Percentiles rank a stretch among this genome's conserved stretches.
Evolutionary conservation across 306 rosid genomes (phyloP).

Genomic region (Cotoneaster glaucophyllus): DNA sequence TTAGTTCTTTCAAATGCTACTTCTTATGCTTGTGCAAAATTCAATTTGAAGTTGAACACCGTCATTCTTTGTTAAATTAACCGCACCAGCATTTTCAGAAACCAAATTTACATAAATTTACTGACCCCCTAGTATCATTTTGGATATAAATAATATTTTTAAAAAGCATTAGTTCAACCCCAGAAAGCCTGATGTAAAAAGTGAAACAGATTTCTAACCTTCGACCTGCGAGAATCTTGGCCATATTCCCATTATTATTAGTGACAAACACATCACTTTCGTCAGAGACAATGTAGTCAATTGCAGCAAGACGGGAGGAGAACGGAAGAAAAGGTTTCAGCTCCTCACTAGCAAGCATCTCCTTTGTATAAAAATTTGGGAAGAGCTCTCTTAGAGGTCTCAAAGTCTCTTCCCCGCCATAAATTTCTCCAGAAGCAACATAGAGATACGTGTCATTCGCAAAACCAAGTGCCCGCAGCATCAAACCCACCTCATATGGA

Average conservation of each 20-base stretch:
- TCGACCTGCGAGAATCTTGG: slow-evolving; percentile 94
- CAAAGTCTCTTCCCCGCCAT: slow-evolving; percentile 95
- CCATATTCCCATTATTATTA: slow-evolving; percentile 97
- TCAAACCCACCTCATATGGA: slow-evolving; percentile 92
- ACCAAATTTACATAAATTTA: background rate
- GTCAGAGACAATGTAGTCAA: slow-evolving; percentile 90
- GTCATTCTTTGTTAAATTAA: background rate
- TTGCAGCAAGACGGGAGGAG: slow-evolving; percentile 95
- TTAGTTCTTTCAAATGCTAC: background rate
- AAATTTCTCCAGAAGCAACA: slow-evolving; percentile 98
- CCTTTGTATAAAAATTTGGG: slow-evolving; percentile 92
- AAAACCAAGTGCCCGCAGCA: slow-evolving; percentile 95
- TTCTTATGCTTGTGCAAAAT: background rate
- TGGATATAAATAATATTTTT: background rate
- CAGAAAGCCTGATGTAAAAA: background rate
- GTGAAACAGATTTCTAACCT: slow-evolving; percentile 43
- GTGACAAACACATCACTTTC: slow-evolving; percentile 96
- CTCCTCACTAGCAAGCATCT: slow-evolving; percentile 79
- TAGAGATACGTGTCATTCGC: slow-evolving; percentile 79
- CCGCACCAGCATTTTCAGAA: background rate
- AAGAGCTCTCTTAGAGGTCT: slow-evolving; percentile 85
- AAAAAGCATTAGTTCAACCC: slow-evolving; percentile 1
- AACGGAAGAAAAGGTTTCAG: slow-evolving; percentile 75
- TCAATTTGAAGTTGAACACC: background rate
- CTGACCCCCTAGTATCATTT: background rate